These are phyloP conservation scores for Coleophoma eucalyptorum DNA, from an alignment of 2,329 filamentous ascomycete genomes.

Conservation along the genomic window DNA sequence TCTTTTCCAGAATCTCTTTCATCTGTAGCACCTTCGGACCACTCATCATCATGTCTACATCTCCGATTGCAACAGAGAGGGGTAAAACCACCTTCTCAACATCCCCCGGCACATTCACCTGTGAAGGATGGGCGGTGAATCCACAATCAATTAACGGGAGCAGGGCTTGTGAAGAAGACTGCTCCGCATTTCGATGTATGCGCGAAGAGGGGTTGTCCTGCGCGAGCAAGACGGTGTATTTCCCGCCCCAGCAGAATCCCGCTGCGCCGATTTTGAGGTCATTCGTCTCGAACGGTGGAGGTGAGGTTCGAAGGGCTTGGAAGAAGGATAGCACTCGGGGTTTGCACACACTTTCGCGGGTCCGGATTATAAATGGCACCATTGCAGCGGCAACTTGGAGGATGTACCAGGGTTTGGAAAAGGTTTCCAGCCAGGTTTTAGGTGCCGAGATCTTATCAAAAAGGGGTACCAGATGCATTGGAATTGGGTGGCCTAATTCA, in stretches of 20 bases:
- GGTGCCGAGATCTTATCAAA: constrained; percentile 16
- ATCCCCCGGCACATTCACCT: constrained; percentile 41
- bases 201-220: constrained; percentile 28
- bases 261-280: constrained; percentile 44
- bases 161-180: background rate
- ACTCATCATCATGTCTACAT: constrained; percentile 36
- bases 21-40: constrained; percentile 15
- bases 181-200: constrained; percentile 6
- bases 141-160: constrained; percentile 41
- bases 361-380: constrained; percentile 22
- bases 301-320: constrained; percentile 26
- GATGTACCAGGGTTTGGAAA: constrained; percentile 33
- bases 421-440: constrained; percentile 13
- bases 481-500: too few relatives aligned
- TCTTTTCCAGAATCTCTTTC: constrained; percentile 25
- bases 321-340: constrained; percentile 35
- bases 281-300: constrained; percentile 21
- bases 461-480: background rate
- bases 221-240: constrained; percentile 46
- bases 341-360: constrained; percentile 20
- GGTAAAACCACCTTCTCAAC: constrained; percentile 35
- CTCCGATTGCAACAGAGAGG: constrained; percentile 39
- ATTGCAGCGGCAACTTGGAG: constrained; percentile 37
- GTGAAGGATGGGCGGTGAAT: constrained; percentile 47
- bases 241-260: constrained; percentile 63